These are phyloP conservation scores for Blastomyces parvus DNA, from an alignment of 2,329 filamentous ascomycete genomes.

Conservation along the genomic window DNA sequence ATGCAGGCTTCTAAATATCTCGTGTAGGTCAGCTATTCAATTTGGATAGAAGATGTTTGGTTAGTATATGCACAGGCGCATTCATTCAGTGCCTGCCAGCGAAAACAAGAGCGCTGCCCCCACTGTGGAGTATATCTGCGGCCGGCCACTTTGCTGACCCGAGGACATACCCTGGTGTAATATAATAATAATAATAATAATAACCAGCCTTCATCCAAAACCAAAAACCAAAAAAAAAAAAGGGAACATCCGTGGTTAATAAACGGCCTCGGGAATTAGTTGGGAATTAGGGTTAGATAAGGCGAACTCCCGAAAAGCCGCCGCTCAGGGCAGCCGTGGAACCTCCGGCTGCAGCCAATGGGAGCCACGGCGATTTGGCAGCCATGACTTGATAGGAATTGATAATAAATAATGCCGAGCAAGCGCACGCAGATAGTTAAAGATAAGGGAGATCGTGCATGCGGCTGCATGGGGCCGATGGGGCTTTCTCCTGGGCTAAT, in stretches of 20 bases:
- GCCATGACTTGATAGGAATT: slow-evolving; percentile 1
- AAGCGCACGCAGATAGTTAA: no score
- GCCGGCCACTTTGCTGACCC: not conserved
- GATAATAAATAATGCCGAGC: slow-evolving; percentile 1
- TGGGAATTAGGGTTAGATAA: not conserved
- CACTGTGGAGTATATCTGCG: not conserved
- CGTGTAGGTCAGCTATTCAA: not conserved
- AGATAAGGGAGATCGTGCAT: not conserved
- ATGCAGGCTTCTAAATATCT: not conserved
- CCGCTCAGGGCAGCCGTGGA: no score
- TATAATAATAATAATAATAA: no score
- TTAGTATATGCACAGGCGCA: not conserved
- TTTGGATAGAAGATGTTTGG: not conserved
- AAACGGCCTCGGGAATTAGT: not conserved
- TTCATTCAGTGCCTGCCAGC: no score
- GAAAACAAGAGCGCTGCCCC: no score
- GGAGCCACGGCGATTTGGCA: not conserved
- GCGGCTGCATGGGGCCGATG: no score
- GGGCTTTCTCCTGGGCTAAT: no score
- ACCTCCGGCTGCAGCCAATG: not conserved
- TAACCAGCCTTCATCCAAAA: no score
- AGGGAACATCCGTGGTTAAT: not conserved
- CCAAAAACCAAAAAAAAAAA: not conserved
- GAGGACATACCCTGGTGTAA: not conserved
- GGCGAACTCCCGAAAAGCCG: not conserved